Evolutionary conservation across 176 grass and related monocot species (phyloP).

Genomic region (Oryza coarctata): DNA sequence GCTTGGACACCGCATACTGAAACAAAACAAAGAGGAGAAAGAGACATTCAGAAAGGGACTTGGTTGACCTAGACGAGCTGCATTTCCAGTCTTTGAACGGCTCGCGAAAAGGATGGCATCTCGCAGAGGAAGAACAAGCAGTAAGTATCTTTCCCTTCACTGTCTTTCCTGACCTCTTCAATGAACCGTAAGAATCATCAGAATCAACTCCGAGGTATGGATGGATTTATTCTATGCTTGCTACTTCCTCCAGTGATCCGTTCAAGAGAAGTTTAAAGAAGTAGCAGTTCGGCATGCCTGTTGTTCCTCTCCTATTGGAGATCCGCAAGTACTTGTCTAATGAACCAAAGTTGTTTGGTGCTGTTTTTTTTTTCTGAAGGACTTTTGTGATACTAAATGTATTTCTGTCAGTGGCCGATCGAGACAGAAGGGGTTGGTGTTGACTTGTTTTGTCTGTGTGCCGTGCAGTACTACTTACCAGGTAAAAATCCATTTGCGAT

Average conservation of each 20-base stretch:
- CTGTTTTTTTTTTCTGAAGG: background rate
- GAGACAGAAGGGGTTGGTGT: background rate
- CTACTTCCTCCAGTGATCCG: background rate
- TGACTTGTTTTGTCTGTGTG: background rate
- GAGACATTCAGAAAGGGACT: slow-evolving; percentile 3
- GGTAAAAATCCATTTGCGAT: too few species aligned
- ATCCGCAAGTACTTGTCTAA: background rate
- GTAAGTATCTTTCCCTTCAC: background rate
- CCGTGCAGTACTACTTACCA: background rate
- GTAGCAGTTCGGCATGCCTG: background rate
- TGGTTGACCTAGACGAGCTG: slow-evolving; percentile 6
- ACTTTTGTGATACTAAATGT: background rate
- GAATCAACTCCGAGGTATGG: background rate
- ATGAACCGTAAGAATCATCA: background rate
- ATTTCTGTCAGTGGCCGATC: background rate
- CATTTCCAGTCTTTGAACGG: background rate
- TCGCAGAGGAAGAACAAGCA: background rate
- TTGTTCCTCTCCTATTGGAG: slow-evolving; percentile 1
- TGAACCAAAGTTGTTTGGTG: background rate
- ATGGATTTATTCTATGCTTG: background rate
- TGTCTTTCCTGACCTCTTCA: background rate
- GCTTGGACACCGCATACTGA: background rate
- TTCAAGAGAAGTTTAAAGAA: background rate
- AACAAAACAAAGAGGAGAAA: background rate
- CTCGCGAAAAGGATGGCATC: background rate